Evolutionary conservation across 2,329 filamentous ascomycete genomes (phyloP), one percentile per base, ranked within the genome.

Genomic region (Aureobasidium sp.): DNA sequence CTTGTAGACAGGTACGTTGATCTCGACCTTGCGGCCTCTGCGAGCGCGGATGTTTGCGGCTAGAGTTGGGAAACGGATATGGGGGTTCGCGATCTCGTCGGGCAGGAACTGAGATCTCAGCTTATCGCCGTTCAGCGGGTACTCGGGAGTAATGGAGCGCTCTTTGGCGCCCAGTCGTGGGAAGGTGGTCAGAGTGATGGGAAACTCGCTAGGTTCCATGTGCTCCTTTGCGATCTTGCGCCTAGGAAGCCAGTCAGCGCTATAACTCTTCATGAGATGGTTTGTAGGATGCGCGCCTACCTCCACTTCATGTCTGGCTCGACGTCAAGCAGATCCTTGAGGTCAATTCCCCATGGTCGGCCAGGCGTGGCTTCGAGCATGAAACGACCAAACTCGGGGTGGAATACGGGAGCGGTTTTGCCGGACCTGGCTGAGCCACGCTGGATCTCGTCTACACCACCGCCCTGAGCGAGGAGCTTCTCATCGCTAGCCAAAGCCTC

Each of bases 341-440:
- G 93, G 21, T 86, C 91, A 67, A 97, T 97, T 1, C 93, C 93
- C 91, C 94, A 99, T 57, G 94, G 94, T 70, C 90, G 90, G 16
- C 94, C 94, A 0, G 94, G 94, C 1, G 94, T 97, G 27, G 94
- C 89, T 75, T 99, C 94, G 36, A 99, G 83, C 94, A 97, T 97
- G 76, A 97, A 99, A 59, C 94, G 86, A 41, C 94, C 94, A 73
- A 97, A 99, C 71, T 99, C 94, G 2, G 94, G 94, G 71, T 97
- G 94, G 71, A 97, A 99, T n/a, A 95, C 91, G 16, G 94, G 94
- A 16, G 92, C 82, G 1, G 87, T 82, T 66, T 82, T 79, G 51
- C 76, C 78, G 62, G 74, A 73, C 68, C 54, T 59, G 54, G 10
- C 29, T n/a, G 30, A 30, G 44, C 85, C 83, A 55, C 71, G 70